Conservation (phyloP, 345 rosid genomes). For the Eucalyptus pauciflora region DNA sequence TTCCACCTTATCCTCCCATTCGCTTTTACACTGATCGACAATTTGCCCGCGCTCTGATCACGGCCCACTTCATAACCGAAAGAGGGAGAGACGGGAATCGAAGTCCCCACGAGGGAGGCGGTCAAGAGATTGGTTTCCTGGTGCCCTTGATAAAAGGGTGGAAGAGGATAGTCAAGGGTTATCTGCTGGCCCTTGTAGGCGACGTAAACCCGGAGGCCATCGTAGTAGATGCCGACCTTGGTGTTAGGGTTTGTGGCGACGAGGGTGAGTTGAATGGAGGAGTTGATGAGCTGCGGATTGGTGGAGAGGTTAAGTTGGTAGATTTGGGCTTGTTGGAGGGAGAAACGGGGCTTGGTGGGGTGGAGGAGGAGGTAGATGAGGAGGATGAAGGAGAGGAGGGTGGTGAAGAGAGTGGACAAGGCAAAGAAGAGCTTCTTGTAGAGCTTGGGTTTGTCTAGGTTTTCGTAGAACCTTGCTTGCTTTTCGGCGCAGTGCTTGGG, state of each 20-base stretch:
- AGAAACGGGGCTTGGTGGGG: conserved; percentile 64
- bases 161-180: conserved; percentile 39
- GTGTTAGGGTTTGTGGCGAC: conserved; percentile 62
- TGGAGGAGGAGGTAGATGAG: conserved; percentile 65
- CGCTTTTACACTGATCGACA: conserved; percentile 36
- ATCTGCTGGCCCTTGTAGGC: conserved; percentile 79
- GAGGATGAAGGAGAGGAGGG: conserved; percentile 46
- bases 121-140: conserved; percentile 60
- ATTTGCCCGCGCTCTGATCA: conserved; percentile 44
- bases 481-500: conserved; percentile 77
- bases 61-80: conserved; percentile 52
- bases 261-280: conserved; percentile 73
- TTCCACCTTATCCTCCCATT: conserved; percentile 81
- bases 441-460: neutral
- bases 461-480: conserved; percentile 11
- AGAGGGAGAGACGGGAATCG: conserved; percentile 61
- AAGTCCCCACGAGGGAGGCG: conserved; percentile 47
- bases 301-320: conserved; percentile 65
- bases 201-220: conserved; percentile 49
- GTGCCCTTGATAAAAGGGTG: conserved; percentile 77
- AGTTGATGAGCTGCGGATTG: conserved; percentile 61
- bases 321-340: conserved; percentile 54
- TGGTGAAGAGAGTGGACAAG: conserved; percentile 38
- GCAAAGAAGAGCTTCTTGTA: conserved; percentile 49
- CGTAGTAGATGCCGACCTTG: conserved; percentile 82